Base-by-base conservation (phyloP, 148 eudicot genomes). In the Spergularia marina region DNA sequence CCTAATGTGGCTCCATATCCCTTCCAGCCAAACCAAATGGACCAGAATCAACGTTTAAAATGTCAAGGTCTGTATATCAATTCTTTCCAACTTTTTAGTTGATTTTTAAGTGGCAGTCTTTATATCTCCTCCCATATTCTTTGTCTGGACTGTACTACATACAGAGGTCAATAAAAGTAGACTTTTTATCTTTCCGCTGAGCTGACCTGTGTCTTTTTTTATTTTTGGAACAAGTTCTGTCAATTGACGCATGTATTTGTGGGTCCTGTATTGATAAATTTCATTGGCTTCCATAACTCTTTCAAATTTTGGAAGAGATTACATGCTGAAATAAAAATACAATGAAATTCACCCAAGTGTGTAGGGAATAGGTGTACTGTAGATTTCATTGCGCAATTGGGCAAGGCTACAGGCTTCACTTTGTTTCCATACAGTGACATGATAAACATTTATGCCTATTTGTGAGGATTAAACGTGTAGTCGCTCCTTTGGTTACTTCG, bases 1-100 rank as follows among this genome's bases (percentile, higher is more conserved):
- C 78, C 80, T 36, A 82, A 72, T 65, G 41, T 86, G 76, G 82
- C 84, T 81, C 77, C 89, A 65, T 82, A 83, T 85, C 78, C 97
- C 70, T 71, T 81, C 59, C 79, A 80, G 56, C 80, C 74, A 76
- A 83, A 86, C 82, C 90, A 86, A 53, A 76, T 73, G 73, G 88
- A 84, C 74, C 87, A 81, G 71, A 78, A 64, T 68, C 87, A 84
- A 57, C 83, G 70, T 57, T 71, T 82, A 57, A 78, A 70, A 60
- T 82, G 77, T 57, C 68, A 79, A 82, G 85, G 83, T 78, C 16
- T 68, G 71, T 69, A 61, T 58, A 41, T 69, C 36, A 41, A 16
- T 5, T 51, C 4, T 17, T 18, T 59, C 61, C 44, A 1, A 5
- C 16, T 25, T 10, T 62, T 14, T 20, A n/a, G 8, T 15, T 76